Conservation (phyloP, 2,329 filamentous ascomycete genomes). For the Pestalotiopsis fici region DNA sequence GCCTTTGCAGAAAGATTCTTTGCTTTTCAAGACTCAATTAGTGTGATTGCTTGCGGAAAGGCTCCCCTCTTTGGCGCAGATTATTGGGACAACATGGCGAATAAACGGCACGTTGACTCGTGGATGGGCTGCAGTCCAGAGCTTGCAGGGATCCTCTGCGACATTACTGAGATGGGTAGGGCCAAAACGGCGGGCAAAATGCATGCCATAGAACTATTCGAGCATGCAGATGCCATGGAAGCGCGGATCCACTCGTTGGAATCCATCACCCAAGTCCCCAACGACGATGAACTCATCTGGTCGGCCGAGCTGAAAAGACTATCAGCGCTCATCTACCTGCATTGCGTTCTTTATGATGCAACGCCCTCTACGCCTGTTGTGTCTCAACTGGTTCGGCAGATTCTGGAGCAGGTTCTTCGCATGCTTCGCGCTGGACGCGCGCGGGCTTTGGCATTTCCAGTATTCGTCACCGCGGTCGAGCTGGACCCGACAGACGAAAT, state of each 20-base stretch:
- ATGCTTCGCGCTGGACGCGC: slow-evolving; percentile 32
- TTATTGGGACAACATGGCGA: slow-evolving; percentile 39
- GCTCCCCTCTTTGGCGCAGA: slow-evolving; percentile 46
- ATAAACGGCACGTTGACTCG: slow-evolving; percentile 29
- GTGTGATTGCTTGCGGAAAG: slow-evolving; percentile 49
- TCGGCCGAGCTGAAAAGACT: slow-evolving; percentile 43
- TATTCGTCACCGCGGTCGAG: slow-evolving; percentile 45
- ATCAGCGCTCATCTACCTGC: slow-evolving; percentile 44
- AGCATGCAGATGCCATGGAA: slow-evolving; percentile 30
- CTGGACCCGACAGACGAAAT: slow-evolving; percentile 35
- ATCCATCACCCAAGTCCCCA: slow-evolving; percentile 17
- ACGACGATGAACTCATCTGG: slow-evolving; percentile 31
- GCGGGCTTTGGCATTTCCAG: slow-evolving; percentile 39
- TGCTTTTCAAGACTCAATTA: slow-evolving; percentile 52
- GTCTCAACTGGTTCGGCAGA: slow-evolving; percentile 26
- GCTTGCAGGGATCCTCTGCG: slow-evolving; percentile 45
- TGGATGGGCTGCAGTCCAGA: slow-evolving; percentile 52
- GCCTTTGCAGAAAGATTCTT: slow-evolving; percentile 47
- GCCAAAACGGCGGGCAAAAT: slow-evolving; percentile 26
- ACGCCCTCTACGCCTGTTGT: slow-evolving; percentile 36
- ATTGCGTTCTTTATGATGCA: slow-evolving; percentile 44
- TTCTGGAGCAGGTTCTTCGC: slow-evolving; percentile 33
- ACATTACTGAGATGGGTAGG: slow-evolving; percentile 47
- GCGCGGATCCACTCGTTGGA: slow-evolving; percentile 26
- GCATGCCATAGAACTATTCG: slow-evolving; percentile 33